A percentile compares a stretch with the other conserved stretches of the same genome.
Evolutionary conservation across 208 protist species (phyloP).

Genomic region (Acanthamoeba comandoni): DNA sequence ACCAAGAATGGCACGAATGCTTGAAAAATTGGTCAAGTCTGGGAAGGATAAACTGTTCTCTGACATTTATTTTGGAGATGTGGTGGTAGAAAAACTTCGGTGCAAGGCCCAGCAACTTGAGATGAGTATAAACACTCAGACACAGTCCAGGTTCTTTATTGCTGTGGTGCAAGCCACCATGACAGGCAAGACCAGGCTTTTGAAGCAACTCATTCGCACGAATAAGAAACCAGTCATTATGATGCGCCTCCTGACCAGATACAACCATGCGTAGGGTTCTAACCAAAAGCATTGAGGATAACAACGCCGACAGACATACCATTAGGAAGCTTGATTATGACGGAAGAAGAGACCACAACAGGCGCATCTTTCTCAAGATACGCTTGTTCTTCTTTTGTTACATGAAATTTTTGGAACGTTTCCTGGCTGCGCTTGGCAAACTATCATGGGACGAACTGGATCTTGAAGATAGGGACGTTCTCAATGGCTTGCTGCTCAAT

Average conservation of each 20-base stretch:
- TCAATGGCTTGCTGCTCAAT: slow-evolving; percentile 16
- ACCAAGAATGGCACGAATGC: too few relatives aligned
- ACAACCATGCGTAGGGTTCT: not conserved
- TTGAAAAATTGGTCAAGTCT: too few relatives aligned
- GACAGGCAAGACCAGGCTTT: not conserved
- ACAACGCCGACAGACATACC: slow-evolving; percentile 4
- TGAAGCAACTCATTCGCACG: not conserved
- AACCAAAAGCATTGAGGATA: not conserved
- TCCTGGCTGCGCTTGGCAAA: not conserved
- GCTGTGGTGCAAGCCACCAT: slow-evolving; percentile 11
- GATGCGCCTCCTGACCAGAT: not conserved
- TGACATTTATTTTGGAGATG: too few relatives aligned
- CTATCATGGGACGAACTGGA: not conserved
- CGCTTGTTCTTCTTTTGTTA: slow-evolving; percentile 1
- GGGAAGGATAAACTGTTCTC: too few relatives aligned
- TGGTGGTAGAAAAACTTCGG: too few relatives aligned
- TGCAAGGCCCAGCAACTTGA: too few relatives aligned
- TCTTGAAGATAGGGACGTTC: not conserved
- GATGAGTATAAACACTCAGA: too few relatives aligned
- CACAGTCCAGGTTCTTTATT: not conserved
- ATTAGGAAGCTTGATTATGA: not conserved
- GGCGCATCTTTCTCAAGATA: slow-evolving; percentile 14
- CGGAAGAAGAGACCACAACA: slow-evolving; percentile 8
- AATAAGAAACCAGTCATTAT: not conserved
- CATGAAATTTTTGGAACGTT: not conserved